Evolutionary conservation across 2,329 filamentous ascomycete genomes (phyloP).

Genomic region (Sclerotinia minor): DNA sequence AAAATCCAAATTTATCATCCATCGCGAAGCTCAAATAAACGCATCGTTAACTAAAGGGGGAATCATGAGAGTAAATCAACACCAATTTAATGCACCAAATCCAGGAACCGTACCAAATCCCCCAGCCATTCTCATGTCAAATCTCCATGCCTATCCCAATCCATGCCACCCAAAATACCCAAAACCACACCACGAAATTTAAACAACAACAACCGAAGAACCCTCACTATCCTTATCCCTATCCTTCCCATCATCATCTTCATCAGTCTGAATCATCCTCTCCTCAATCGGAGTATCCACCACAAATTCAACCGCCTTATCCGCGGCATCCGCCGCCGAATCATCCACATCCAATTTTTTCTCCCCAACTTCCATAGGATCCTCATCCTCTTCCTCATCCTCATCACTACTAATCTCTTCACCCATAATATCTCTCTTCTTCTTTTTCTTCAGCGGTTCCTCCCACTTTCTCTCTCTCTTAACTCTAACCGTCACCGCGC

Average conservation of each 20-base stretch:
- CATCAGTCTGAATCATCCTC: background rate
- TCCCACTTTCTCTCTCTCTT: conserved; percentile 33
- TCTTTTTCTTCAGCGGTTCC: conserved; percentile 30
- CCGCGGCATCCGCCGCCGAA: conserved; percentile 25
- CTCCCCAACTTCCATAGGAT: conserved; percentile 24
- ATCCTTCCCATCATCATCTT: background rate
- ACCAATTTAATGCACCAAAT: too few relatives aligned
- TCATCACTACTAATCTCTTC: conserved; percentile 50
- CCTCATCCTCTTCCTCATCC: conserved; percentile 38
- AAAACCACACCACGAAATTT: background rate
- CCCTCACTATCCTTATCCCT: conserved; percentile 6
- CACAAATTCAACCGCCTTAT: conserved; percentile 13
- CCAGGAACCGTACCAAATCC: background rate
- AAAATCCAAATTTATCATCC: too few relatives aligned
- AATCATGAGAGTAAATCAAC: too few relatives aligned
- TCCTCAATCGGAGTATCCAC: conserved; percentile 18
- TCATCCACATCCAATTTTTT: conserved; percentile 26
- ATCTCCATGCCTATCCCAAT: background rate
- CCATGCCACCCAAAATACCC: too few relatives aligned
- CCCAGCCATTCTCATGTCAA: background rate
- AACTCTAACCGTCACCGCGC: conserved; percentile 36
- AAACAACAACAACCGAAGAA: conserved; percentile 22
- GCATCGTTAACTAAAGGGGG: too few relatives aligned
- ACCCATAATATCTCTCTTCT: conserved; percentile 44
- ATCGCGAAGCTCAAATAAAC: too few relatives aligned